A percentile compares a stretch with the other conserved stretches of the same genome.
phyloP scores from a whole-genome alignment of 1,284 basidiomycete genomes.

The Ganoderma lingzhi region DNA sequence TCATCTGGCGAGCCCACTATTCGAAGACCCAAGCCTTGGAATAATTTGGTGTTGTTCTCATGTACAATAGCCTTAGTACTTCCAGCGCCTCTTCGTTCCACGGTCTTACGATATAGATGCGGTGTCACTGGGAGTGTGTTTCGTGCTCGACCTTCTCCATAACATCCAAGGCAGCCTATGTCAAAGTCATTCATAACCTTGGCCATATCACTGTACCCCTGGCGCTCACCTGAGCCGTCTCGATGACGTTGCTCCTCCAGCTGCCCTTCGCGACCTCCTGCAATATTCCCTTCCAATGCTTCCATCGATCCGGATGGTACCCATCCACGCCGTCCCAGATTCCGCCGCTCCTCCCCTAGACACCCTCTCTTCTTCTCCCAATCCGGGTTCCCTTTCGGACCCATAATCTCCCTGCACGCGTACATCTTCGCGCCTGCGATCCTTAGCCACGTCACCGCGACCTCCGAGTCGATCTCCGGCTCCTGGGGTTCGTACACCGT shows the following conservation, averaged over 20 bases:
- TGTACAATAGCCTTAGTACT: no score
- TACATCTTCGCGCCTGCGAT: slow-evolving; percentile 22
- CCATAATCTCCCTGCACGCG: slow-evolving; percentile 20
- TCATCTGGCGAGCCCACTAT: no score
- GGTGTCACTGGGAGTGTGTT: not conserved
- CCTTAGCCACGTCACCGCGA: slow-evolving; percentile 15
- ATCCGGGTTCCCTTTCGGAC: slow-evolving; percentile 22
- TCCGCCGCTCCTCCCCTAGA: slow-evolving; percentile 20
- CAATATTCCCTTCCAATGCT: slow-evolving; percentile 21
- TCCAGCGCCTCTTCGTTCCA: no score
- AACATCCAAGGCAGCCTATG: not conserved
- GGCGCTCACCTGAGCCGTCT: slow-evolving; percentile 20
- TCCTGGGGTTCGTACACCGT: not conserved
- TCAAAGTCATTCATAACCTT: not conserved
- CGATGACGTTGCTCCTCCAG: slow-evolving; percentile 19
- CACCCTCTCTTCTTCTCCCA: slow-evolving; percentile 5
- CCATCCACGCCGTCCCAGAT: slow-evolving; percentile 26
- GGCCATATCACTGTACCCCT: not conserved
- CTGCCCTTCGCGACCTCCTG: slow-evolving; percentile 3
- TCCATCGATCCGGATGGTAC: slow-evolving; percentile 25
- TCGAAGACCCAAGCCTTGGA: no score
- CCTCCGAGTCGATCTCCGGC: slow-evolving; percentile 7
- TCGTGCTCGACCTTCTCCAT: not conserved
- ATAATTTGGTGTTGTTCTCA: no score
- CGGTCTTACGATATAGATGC: not conserved